Evolutionary conservation across 139 green algal species (phyloP).

Genomic region (Chlorella sp.): DNA sequence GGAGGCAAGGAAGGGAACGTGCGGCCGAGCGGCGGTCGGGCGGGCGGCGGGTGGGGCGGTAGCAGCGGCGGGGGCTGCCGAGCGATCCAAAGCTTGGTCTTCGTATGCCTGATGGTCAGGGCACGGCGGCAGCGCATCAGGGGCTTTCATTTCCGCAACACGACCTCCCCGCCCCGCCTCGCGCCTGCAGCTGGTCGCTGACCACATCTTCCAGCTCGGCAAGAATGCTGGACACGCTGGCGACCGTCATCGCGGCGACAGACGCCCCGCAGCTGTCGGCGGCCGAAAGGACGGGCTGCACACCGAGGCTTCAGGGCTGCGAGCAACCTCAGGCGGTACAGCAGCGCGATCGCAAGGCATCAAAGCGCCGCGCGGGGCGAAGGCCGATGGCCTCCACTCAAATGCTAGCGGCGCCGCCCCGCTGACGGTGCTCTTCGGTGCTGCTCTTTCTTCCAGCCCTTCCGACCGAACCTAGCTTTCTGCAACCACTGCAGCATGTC

Average conservation of each 20-base stretch:
- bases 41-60: background rate
- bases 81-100: too few relatives aligned
- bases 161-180: background rate
- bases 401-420: too few relatives aligned
- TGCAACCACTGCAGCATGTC: too few relatives aligned
- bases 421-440: too few relatives aligned
- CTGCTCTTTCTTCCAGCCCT: too few relatives aligned
- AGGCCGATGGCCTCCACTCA: too few relatives aligned
- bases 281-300: background rate
- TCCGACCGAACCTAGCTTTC: too few relatives aligned
- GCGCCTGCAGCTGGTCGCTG: slow-evolving; percentile 30
- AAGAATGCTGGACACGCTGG: background rate
- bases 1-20: background rate
- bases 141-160: too few relatives aligned
- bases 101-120: too few relatives aligned
- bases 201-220: slow-evolving; percentile 22
- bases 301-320: background rate
- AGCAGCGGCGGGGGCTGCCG: background rate
- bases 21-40: background rate
- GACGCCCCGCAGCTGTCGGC: background rate
- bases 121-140: too few relatives aligned
- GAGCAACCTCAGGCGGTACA: too few relatives aligned
- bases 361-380: too few relatives aligned
- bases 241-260: background rate
- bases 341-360: background rate